These are phyloP conservation scores for Pascua sp. DNA, from an alignment of 1,284 basidiomycete genomes.

Conservation along the genomic window DNA sequence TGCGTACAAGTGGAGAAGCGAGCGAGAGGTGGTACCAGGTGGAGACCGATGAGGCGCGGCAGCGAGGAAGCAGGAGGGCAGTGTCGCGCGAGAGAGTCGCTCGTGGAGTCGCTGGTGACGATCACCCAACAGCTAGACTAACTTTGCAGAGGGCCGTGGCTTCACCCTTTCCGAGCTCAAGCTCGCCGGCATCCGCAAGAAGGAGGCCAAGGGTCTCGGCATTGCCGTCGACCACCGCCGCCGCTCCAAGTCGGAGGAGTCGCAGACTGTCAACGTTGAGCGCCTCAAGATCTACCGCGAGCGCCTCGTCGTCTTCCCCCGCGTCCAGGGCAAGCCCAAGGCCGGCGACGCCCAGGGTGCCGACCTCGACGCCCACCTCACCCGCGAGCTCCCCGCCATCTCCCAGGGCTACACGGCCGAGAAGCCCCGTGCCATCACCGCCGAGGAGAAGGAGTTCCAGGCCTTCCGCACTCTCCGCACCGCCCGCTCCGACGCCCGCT, in stretches of 20 bases:
- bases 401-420: constrained; percentile 69
- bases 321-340: constrained; percentile 93
- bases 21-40: background rate
- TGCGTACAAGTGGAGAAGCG: constrained; percentile 18
- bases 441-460: constrained; percentile 82
- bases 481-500: constrained; percentile 76
- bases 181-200: constrained; percentile 91
- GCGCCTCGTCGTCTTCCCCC: constrained; percentile 79
- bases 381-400: constrained; percentile 67
- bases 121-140: background rate
- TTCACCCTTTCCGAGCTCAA: constrained; percentile 96
- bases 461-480: constrained; percentile 87
- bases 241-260: constrained; percentile 96
- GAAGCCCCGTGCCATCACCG: constrained; percentile 87
- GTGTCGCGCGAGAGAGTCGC: background rate
- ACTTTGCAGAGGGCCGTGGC: constrained; percentile 72
- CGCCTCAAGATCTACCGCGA: constrained; percentile 91
- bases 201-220: constrained; percentile 88
- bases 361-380: constrained; percentile 76
- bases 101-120: too few relatives aligned
- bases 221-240: constrained; percentile 97
- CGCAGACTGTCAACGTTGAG: constrained; percentile 92
- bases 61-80: too few relatives aligned
- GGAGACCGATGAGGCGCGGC: background rate
- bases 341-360: constrained; percentile 88